phyloP scores from a whole-genome alignment of 1,284 basidiomycete genomes.

The Pseudozyma pruni region DNA sequence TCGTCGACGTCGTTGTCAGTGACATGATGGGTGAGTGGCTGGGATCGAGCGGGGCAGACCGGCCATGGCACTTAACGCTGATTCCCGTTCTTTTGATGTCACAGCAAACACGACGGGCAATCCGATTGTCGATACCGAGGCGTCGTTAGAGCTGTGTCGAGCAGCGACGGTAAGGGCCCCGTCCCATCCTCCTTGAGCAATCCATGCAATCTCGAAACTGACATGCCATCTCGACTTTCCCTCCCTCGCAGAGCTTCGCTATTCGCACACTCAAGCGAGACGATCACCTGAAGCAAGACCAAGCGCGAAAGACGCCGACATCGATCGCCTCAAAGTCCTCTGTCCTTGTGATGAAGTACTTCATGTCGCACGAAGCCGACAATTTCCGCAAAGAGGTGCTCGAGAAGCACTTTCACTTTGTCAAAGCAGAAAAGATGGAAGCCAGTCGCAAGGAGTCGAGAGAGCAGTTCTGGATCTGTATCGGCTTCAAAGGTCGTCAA shows the following conservation, averaged over 20 bases:
- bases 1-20: conserved; percentile 59
- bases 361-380: conserved; percentile 56
- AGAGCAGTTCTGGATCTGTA: conserved; percentile 62
- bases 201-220: too few species aligned
- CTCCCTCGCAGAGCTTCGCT: conserved; percentile 21
- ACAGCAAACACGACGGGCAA: conserved; percentile 52
- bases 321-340: conserved; percentile 21
- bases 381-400: conserved; percentile 51
- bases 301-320: conserved; percentile 4
- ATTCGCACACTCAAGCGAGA: conserved; percentile 17
- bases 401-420: conserved; percentile 45
- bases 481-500: conserved; percentile 33
- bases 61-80: neutral
- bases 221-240: neutral
- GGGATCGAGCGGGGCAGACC: neutral
- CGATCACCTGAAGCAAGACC: neutral
- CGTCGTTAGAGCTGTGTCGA: conserved; percentile 40
- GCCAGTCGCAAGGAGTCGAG: conserved; percentile 58
- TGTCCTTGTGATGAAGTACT: conserved; percentile 55
- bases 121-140: conserved; percentile 45
- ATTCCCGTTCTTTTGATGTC: neutral
- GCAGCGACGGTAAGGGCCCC: conserved; percentile 24
- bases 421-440: conserved; percentile 57
- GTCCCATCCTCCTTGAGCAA: neutral
- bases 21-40: conserved; percentile 61